A percentile compares a stretch with the other conserved stretches of the same genome.
Evolutionary conservation across 805 yeast species (phyloP).

Genomic region (Jamesozyma lodderae): DNA sequence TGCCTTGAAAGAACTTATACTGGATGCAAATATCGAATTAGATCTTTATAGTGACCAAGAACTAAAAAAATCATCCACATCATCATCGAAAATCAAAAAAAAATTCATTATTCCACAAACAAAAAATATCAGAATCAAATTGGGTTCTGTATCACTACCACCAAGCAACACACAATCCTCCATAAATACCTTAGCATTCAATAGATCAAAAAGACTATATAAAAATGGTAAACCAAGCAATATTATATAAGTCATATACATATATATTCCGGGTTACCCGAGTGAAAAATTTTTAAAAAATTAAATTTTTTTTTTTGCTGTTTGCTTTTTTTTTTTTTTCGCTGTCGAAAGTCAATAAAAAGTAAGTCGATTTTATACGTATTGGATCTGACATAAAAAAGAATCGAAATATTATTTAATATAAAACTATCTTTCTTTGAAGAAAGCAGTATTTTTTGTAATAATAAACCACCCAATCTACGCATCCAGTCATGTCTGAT

Average conservation of each 20-base stretch:
- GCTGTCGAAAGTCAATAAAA: too few relatives aligned
- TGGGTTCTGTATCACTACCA: constrained; percentile 5
- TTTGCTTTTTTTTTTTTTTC: background rate
- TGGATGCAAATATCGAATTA: constrained; percentile 28
- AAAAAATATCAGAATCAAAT: constrained; percentile 6
- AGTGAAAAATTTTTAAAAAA: background rate
- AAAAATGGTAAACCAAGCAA: background rate
- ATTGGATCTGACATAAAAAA: too few relatives aligned
- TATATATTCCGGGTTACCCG: background rate
- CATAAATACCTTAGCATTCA: constrained; percentile 14
- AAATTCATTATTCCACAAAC: constrained; percentile 1
- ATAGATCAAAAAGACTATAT: constrained; percentile 11
- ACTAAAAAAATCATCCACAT: background rate
- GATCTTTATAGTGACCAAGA: constrained; percentile 25
- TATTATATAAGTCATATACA: constrained; percentile 1
- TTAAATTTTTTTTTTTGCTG: background rate
- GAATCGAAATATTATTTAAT: too few relatives aligned
- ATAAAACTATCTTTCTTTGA: too few relatives aligned
- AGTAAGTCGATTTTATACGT: too few relatives aligned
- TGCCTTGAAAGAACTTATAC: constrained; percentile 22
- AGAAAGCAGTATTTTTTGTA: too few relatives aligned
- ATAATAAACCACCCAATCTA: too few relatives aligned
- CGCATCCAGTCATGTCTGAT: constrained; percentile 49
- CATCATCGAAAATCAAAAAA: background rate
- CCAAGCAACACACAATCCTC: constrained; percentile 11